Base-by-base conservation (phyloP, 352 stramenopile species). In the Pythium diclinum region DNA sequence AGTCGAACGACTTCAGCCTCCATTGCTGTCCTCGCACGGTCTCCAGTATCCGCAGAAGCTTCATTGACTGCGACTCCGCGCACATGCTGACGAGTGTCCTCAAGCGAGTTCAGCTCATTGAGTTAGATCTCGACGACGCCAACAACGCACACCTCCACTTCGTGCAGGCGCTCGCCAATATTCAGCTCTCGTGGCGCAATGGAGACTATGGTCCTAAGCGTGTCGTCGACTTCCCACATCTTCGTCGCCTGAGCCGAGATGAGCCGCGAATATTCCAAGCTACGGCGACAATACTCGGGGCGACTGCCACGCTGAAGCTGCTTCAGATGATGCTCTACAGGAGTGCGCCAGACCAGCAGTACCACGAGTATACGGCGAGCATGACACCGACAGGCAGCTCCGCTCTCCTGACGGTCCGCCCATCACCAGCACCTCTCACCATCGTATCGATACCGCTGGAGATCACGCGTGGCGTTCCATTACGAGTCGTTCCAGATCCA, bases 401-500 rank as follows among this genome's bases (percentile, higher is more conserved):
- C 7, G 8, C 42, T 9, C 13, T 58, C 13, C 21, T 59, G 13
- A 28, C 13, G 3, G 28, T 65, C n/a, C 8, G 23, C 0, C 36
- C 11, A 16, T 21, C 59, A 33, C 65, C 65, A 46, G 8, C 23
- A 23, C 59, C 65, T 17, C 56, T 71, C 9, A 14, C 59, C 1
- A 33, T 56, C 16, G 40, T 32, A 0, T 85, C 72, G 6, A 66
- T 80, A 30, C 38, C 67, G 7, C 19, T 69, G 3, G 76, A 85
- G 28, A 47, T 33, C 17, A 81, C 74, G 1, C 58, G 76, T 46
- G 76, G 67, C 4, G 56, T 60, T 0, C 48, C 67, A 0, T 47
- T 85, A 21, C 69, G 73, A 33, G 49, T 62, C 0, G 56, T 75
- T n/a, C 74, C 73, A 13, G 72, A 79, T 1, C 19, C 66, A n/a